Base-by-base conservation (phyloP, 2,329 filamentous ascomycete genomes). In the Proliferodiscus dingleyae region DNA sequence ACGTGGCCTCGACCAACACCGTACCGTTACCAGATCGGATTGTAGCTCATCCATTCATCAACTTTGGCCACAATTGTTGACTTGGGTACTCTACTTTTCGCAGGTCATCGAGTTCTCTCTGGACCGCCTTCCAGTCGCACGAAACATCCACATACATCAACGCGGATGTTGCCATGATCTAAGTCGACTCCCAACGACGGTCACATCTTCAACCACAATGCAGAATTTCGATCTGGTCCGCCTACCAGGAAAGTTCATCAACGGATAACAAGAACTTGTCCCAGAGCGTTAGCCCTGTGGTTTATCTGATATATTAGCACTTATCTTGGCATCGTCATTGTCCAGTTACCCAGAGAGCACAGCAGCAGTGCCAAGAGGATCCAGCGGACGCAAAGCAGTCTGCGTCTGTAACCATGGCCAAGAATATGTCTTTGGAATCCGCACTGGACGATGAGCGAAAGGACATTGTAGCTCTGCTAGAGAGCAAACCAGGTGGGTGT, bases 381-480 rank as follows among this genome's bases (percentile, higher is more conserved):
- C 42, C 42, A 34, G 22, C 44, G 48, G 44, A 32, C 38, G 46
- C 49, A 41, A 28, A 33, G 22, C 37, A 32, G 37, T 41, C 37
- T 42, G 41, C 22, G 24, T 38, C 28, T 43, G 43, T 44, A 49
- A 51, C 48, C 21, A 63, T 62, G 59, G 47, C 55, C 29, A 46
- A 68, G 41, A 69, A 71, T 16, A 88, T 88, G 83, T 89, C 85
- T 60, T 78, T 90, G 60, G 86, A 89, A 68, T 78, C 83, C 39
- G 79, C 83, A 54, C 73, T 89, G 52, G 86, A 89, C 62, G 83
- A 89, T 70, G 87, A 91, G 71, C 78, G 85, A 51, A 73, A 75
- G 52, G 85, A 88, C 67, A 81, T 89, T 30, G 71, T 89, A 54
- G 81, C 80, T 38, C 70, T 88, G 50, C 71, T 89, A 33, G 81